Evolutionary conservation across 352 stramenopile species (phyloP).

Genomic region (Phytophthora pseudosyringae): DNA sequence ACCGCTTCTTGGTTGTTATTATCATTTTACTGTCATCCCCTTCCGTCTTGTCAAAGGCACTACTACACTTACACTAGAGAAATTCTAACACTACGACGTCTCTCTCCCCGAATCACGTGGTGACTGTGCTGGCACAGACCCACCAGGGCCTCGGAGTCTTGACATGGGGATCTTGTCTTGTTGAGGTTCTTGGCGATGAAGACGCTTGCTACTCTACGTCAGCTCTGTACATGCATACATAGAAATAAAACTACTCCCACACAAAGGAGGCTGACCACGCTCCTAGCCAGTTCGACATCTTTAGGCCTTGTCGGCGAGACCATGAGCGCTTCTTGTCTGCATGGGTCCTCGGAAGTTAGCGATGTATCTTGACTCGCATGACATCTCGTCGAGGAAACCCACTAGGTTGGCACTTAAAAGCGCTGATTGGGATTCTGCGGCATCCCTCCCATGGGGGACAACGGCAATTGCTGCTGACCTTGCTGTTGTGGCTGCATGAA

Average conservation of each 20-base stretch:
- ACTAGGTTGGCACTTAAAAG: conserved; percentile 28
- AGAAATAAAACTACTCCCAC: conserved; percentile 19
- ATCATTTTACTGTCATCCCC: conserved; percentile 33
- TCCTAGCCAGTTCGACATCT: conserved; percentile 7
- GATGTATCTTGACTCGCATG: neutral
- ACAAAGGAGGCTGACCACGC: conserved; percentile 5
- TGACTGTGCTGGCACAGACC: neutral
- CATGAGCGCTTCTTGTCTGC: neutral
- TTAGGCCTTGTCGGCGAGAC: neutral
- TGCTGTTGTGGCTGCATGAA: conserved; percentile 41
- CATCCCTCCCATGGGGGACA: conserved; percentile 40
- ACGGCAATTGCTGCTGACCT: conserved; percentile 37
- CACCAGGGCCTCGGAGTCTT: conserved; percentile 15
- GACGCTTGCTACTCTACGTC: conserved; percentile 34
- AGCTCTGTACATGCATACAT: conserved; percentile 30
- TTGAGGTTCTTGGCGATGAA: conserved; percentile 36
- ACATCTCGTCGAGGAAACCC: neutral
- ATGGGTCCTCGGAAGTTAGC: neutral
- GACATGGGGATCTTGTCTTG: conserved; percentile 22
- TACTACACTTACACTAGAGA: conserved; percentile 35
- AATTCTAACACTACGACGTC: conserved; percentile 33
- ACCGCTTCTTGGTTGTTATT: conserved; percentile 23
- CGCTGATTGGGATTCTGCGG: conserved; percentile 32
- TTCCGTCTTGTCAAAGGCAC: conserved; percentile 22
- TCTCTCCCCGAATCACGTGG: conserved; percentile 17